These are phyloP conservation scores for Stereum hirsutum DNA, from an alignment of 1,284 basidiomycete genomes.

Conservation along the genomic window DNA sequence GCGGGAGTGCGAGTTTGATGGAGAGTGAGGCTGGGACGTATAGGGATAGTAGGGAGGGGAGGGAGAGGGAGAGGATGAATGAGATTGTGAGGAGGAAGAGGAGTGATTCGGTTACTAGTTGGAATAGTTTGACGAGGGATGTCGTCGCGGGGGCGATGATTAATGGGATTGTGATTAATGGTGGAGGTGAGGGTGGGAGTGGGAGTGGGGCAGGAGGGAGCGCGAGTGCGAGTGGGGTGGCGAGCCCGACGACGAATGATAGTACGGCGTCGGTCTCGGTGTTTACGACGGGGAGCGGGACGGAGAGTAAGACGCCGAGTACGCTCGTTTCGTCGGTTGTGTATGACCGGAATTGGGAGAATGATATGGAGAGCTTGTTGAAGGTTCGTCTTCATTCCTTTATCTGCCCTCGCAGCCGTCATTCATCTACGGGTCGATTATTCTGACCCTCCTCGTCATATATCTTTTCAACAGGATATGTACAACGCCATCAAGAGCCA, in stretches of 20 bases:
- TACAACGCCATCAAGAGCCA: slow-evolving; percentile 86
- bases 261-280: slow-evolving; percentile 15
- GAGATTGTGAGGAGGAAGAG: no score
- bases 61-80: no score
- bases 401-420: slow-evolving; percentile 4
- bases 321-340: slow-evolving; percentile 25
- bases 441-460: no score
- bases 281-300: slow-evolving; percentile 15
- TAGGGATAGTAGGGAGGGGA: no score
- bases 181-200: slow-evolving; percentile 29
- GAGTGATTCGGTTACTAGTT: slow-evolving; percentile 75
- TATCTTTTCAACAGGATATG: slow-evolving; percentile 69
- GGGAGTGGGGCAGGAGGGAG: neutral
- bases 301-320: slow-evolving; percentile 29
- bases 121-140: slow-evolving; percentile 67
- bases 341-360: slow-evolving; percentile 70
- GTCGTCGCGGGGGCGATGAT: no score
- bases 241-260: slow-evolving; percentile 12
- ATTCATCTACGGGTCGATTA: no score
- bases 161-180: no score
- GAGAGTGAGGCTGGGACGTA: no score
- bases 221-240: neutral
- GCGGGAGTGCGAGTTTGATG: no score
- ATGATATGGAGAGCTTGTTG: slow-evolving; percentile 76
- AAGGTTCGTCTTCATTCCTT: slow-evolving; percentile 43